Conservation (phyloP, 345 rosid species). For the Ailanthus altissimus region DNA sequence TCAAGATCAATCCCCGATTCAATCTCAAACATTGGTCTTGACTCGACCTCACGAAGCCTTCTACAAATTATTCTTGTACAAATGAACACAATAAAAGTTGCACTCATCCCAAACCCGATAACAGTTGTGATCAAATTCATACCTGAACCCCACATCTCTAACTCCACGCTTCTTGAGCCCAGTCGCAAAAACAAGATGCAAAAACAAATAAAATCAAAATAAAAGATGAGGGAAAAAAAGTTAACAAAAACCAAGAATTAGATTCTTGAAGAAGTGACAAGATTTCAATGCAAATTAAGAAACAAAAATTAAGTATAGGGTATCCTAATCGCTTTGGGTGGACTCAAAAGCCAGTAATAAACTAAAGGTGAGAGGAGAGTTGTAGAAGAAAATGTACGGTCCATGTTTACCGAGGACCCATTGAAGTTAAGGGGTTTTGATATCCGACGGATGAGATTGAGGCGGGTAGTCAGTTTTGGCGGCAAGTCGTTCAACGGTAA, state of each 20-base stretch:
- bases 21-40: slow-evolving; percentile 48
- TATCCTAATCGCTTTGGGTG: slow-evolving; percentile 33
- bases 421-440: background rate
- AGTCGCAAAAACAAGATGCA: background rate
- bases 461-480: slow-evolving; percentile 25
- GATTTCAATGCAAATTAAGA: slow-evolving; percentile 9
- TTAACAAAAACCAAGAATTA: slow-evolving; percentile 22
- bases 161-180: background rate
- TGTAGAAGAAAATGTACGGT: slow-evolving; percentile 28
- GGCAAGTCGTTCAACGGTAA: slow-evolving; percentile 27
- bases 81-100: slow-evolving; percentile 58
- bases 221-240: background rate
- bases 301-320: background rate
- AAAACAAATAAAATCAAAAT: too few species aligned
- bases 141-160: slow-evolving; percentile 43
- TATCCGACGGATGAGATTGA: slow-evolving; percentile 30
- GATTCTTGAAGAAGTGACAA: slow-evolving; percentile 24
- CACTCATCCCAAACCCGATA: slow-evolving; percentile 70
- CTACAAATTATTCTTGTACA: slow-evolving; percentile 66
- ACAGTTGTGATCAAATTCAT: slow-evolving; percentile 57
- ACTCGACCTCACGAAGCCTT: slow-evolving; percentile 40
- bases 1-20: slow-evolving; percentile 52
- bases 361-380: background rate
- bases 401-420: slow-evolving; percentile 26
- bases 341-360: slow-evolving; percentile 28